These are phyloP conservation scores for Leishmania gerbilli DNA, from an alignment of 208 protist species.

Conservation along the genomic window DNA sequence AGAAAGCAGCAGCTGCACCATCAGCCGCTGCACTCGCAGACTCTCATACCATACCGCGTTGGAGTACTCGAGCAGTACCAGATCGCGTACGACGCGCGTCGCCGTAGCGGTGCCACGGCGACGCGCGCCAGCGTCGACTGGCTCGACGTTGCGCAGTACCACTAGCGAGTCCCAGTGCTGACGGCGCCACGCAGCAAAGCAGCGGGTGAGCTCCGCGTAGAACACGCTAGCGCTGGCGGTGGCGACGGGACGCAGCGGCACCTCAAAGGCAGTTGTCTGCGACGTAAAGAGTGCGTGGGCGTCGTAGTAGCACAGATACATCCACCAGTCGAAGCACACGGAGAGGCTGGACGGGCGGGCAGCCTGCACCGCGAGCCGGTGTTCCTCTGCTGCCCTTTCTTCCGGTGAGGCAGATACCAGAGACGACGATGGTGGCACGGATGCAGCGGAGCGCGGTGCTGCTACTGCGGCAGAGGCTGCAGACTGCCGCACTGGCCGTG, in stretches of 20 bases:
- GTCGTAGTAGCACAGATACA: slow-evolving; percentile 31
- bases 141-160: slow-evolving; percentile 5
- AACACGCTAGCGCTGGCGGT: slow-evolving; percentile 16
- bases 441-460: background rate
- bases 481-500: background rate
- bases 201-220: slow-evolving; percentile 30
- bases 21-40: slow-evolving; percentile 69
- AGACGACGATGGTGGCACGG: background rate
- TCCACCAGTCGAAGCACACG: slow-evolving; percentile 35
- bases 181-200: slow-evolving; percentile 36
- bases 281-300: slow-evolving; percentile 32
- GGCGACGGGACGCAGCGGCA: slow-evolving; percentile 27
- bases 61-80: slow-evolving; percentile 21
- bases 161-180: slow-evolving; percentile 39
- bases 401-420: background rate
- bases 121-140: background rate
- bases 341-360: slow-evolving; percentile 17
- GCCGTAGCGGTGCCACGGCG: background rate
- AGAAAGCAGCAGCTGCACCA: slow-evolving; percentile 44
- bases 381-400: slow-evolving; percentile 10
- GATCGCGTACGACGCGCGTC: slow-evolving; percentile 17
- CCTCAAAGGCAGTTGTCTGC: slow-evolving; percentile 24
- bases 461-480: background rate
- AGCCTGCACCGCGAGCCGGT: slow-evolving; percentile 1
- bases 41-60: slow-evolving; percentile 57